These are phyloP conservation scores for Cucumis hystrix DNA, from an alignment of 306 rosid genomes.

Conservation along the genomic window DNA sequence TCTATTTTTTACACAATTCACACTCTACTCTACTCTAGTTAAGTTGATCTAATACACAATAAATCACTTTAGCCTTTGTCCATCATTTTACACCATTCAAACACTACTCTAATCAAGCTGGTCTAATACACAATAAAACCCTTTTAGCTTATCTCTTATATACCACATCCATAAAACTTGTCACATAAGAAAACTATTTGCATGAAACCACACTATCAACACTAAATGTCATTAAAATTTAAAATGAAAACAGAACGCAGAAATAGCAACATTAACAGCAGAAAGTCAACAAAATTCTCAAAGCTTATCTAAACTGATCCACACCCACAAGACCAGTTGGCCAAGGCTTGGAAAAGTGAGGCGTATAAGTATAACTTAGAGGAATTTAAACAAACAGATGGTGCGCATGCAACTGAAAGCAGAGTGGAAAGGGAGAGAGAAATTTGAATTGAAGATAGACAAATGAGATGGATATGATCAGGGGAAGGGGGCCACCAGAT, in stretches of 20 bases:
- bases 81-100: neutral
- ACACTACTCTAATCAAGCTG: neutral
- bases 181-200: neutral
- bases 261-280: neutral
- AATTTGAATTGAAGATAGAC: neutral
- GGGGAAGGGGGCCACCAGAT: neutral
- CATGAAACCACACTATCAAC: neutral
- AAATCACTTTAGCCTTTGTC: neutral
- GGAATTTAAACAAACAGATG: neutral
- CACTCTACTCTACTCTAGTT: neutral
- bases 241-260: no score
- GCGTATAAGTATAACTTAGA: neutral
- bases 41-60: neutral
- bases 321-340: neutral
- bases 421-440: neutral
- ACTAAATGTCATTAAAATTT: neutral
- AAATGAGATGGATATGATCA: neutral
- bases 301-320: neutral
- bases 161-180: neutral
- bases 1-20: neutral
- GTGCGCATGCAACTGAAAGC: slow-evolving; percentile 3
- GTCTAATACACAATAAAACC: neutral
- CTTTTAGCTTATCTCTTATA: neutral
- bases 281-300: neutral
- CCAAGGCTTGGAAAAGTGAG: neutral